Base-by-base conservation (phyloP, 2,329 filamentous ascomycete species). In the Colletotrichum endophyticum region DNA sequence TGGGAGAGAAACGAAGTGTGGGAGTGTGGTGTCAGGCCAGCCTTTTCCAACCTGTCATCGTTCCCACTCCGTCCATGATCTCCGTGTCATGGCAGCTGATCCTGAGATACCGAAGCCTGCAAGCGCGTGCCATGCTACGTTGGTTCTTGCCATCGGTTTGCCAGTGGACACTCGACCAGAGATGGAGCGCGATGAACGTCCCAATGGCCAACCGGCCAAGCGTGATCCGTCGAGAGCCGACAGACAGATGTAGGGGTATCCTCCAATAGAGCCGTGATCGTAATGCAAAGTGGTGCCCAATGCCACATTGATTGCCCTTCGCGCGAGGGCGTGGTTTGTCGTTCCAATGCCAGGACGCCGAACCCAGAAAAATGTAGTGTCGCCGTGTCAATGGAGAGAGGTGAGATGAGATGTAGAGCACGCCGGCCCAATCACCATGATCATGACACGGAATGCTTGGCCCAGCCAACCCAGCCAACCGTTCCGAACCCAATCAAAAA, bases 371-470 rank as follows among this genome's bases (percentile, higher is more conserved):
- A 75, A 81, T 57, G 67, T 44, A 68, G 62, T 72, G 56, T 22
- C 39, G 74, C 80, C 84, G 81, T 85, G 81, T 82, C 83, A 79
- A 79, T 75, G 78, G 69, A 61, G 64, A 69, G 44, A 67, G 74
- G 44, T 44, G 70, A 30, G 27, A 68, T 80, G 78, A 81, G 80
- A 80, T 81, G 74, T 72, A 79, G 79, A 81, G 81, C 81, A 79
- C 81, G 83, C 82, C 81, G 82, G 81, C 83, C 81, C 80, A 77
- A 80, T 79, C 78, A 36, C 79, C 78, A 72, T 67, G 77, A 75
- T 82, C 70, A 79, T 81, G 83, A 84, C 82, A 83, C 80, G 79
- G 77, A 72, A 81, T 80, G 77, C 77, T 78, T 82, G 81, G 80
- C 79, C 80, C 77, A 78, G 75, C 78, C 73, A 78, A 72, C 63